Evolutionary conservation across 345 rosid genomes (phyloP).

Genomic region (Capsella bursapastoris): DNA sequence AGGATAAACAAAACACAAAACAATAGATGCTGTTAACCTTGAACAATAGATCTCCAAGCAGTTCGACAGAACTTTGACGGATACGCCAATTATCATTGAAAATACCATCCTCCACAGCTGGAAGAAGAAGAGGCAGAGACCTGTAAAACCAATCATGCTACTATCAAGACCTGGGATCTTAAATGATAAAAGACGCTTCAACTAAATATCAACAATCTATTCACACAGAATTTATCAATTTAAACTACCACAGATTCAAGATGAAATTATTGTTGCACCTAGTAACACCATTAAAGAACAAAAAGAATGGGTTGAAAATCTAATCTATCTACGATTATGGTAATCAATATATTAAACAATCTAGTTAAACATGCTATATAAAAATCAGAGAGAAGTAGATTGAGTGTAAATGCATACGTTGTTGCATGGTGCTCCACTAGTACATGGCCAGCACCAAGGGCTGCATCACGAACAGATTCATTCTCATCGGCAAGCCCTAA

Average conservation of each 20-base stretch:
- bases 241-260: constrained; percentile 3
- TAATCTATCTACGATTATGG: constrained; percentile 11
- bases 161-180: not conserved
- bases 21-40: constrained; percentile 55
- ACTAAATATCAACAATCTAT: not conserved
- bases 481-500: constrained; percentile 99
- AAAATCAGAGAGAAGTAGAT: constrained; percentile 8
- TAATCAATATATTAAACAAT: constrained; percentile 11
- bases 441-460: constrained; percentile 97
- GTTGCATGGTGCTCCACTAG: constrained; percentile 97
- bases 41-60: constrained; percentile 93
- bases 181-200: constrained; percentile 3
- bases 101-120: constrained; percentile 99
- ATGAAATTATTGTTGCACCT: not conserved
- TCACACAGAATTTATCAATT: not conserved
- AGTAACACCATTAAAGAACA: constrained; percentile 10
- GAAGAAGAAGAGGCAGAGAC: constrained; percentile 96
- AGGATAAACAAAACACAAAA: constrained; percentile 22
- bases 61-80: constrained; percentile 97
- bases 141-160: constrained; percentile 48
- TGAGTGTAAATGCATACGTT: constrained; percentile 55
- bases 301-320: constrained; percentile 13
- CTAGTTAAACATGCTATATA: not conserved
- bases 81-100: constrained; percentile 98
- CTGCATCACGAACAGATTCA: constrained; percentile 99